Evolutionary conservation across 2,329 filamentous ascomycete species (phyloP).

Genomic region (Fonsecaea erecta): DNA sequence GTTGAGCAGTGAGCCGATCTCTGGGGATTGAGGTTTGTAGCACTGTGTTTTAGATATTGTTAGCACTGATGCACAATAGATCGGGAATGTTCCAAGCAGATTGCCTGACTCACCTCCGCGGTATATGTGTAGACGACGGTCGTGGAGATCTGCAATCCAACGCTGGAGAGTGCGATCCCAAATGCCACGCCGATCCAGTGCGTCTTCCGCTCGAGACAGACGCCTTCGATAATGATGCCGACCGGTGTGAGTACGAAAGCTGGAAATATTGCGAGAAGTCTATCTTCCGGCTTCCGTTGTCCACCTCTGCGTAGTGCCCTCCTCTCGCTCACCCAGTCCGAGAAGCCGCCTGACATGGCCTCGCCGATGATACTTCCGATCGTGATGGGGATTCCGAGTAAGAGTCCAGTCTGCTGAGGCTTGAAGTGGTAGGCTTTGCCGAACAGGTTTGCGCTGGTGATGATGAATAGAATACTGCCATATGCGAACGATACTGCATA

Average conservation of each 20-base stretch:
- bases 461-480: constrained; percentile 5
- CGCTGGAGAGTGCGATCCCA: constrained; percentile 1
- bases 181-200: constrained; percentile 4
- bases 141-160: constrained; percentile 5
- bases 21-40: constrained; percentile 13
- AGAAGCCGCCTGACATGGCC: constrained; percentile 5
- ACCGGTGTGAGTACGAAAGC: not conserved
- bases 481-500: constrained; percentile 6
- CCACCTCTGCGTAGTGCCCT: constrained; percentile 2
- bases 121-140: constrained; percentile 12
- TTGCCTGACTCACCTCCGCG: constrained; percentile 1
- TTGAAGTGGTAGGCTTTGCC: constrained; percentile 6
- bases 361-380: constrained; percentile 11
- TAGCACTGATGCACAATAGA: not conserved
- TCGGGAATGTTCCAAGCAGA: not conserved
- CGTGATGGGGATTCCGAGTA: constrained; percentile 7
- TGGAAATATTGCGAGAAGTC: constrained; percentile 4
- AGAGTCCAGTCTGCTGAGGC: constrained; percentile 8
- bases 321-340: constrained; percentile 3
- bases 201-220: constrained; percentile 6
- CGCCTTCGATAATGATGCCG: constrained; percentile 1
- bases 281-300: constrained; percentile 9
- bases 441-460: constrained; percentile 1
- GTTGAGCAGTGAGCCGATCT: constrained; percentile 11
- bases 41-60: not conserved